Percentiles rank a stretch among this genome's conserved stretches.
phyloP scores from a whole-genome alignment of 371 early-diverging fungal species.

The Globomyces sp. region DNA sequence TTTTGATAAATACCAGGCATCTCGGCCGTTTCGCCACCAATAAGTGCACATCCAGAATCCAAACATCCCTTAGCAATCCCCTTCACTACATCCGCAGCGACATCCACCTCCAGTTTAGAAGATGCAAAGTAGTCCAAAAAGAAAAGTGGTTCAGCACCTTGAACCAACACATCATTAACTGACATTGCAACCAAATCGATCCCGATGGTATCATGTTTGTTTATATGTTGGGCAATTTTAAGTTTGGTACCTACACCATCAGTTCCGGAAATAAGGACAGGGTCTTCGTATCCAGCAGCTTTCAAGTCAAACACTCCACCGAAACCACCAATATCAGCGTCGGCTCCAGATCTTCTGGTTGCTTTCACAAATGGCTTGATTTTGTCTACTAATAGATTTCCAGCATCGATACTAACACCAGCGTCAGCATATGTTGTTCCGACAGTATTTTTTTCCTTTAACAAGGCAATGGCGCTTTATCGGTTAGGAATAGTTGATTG shows the following conservation, averaged over 20 bases:
- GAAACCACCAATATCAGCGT: conserved; percentile 97
- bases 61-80: conserved; percentile 95
- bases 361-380: conserved; percentile 93
- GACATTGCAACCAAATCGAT: conserved; percentile 98
- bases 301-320: conserved; percentile 96
- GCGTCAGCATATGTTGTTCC: conserved; percentile 84
- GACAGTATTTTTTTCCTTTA: conserved; percentile 43
- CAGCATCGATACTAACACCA: conserved; percentile 95
- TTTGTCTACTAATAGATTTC: conserved; percentile 89
- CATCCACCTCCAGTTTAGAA: conserved; percentile 87
- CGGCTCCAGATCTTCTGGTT: conserved; percentile 87
- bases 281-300: conserved; percentile 85
- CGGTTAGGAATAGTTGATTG: not conserved
- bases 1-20: conserved; percentile 92
- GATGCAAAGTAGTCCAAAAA: conserved; percentile 98
- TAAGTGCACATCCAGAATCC: conserved; percentile 89
- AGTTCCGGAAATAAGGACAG: conserved; percentile 92
- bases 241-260: conserved; percentile 99
- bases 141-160: conserved; percentile 97
- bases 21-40: conserved; percentile 99
- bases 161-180: conserved; percentile 97
- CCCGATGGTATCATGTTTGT: conserved; percentile 84
- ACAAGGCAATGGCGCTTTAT: conserved; percentile 60
- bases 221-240: conserved; percentile 84
- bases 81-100: conserved; percentile 84